Percentiles rank a stretch among this genome's conserved stretches.
These are phyloP conservation scores for Paecilomyces formosus DNA, from an alignment of 2,329 filamentous ascomycete genomes.

Conservation along the genomic window DNA sequence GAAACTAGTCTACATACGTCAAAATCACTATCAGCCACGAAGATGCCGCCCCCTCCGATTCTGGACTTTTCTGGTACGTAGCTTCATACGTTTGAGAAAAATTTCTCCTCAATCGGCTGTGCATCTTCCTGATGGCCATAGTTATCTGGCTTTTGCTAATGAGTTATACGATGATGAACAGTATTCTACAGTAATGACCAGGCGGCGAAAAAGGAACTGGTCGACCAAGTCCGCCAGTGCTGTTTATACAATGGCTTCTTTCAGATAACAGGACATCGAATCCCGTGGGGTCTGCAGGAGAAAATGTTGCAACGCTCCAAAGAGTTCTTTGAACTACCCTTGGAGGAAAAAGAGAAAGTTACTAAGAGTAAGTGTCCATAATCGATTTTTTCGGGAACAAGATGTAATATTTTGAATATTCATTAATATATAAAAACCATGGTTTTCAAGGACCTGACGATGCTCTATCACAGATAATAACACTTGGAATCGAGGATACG, in stretches of 20 bases:
- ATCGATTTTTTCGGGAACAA: background rate
- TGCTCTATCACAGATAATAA: slow-evolving; percentile 21
- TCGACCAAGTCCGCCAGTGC: background rate
- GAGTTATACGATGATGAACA: background rate
- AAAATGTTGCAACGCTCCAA: slow-evolving; percentile 31
- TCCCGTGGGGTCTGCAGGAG: slow-evolving; percentile 31
- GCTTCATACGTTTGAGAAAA: background rate
- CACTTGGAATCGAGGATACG: slow-evolving; percentile 38
- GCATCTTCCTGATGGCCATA: background rate
- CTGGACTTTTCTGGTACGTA: background rate
- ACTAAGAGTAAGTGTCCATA: slow-evolving; percentile 18
- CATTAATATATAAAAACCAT: background rate
- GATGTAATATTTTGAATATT: background rate
- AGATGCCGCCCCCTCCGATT: background rate
- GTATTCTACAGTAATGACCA: background rate
- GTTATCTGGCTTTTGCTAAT: background rate
- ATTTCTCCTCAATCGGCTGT: background rate
- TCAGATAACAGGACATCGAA: slow-evolving; percentile 36
- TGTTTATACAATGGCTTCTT: slow-evolving; percentile 31
- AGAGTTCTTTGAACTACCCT: slow-evolving; percentile 32
- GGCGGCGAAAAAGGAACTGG: background rate
- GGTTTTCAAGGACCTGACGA: background rate
- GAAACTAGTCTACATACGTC: background rate
- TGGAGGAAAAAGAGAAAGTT: slow-evolving; percentile 35
- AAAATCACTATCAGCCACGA: background rate